Evolutionary conservation across 805 yeast genomes (phyloP).

Genomic region (Ogataea corticis): DNA sequence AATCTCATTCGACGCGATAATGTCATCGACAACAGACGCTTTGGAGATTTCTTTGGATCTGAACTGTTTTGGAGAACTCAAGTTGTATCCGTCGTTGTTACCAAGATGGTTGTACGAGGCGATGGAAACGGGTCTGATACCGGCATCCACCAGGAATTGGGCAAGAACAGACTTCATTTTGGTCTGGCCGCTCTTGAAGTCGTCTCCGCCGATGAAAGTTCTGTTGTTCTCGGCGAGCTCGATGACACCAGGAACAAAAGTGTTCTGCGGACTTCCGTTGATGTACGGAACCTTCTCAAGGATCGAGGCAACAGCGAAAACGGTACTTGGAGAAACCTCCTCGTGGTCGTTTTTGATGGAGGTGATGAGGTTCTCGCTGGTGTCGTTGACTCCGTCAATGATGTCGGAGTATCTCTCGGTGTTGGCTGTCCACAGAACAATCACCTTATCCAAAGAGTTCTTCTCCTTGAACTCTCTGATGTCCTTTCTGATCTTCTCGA

Average conservation of each 20-base stretch:
- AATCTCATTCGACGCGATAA: conserved; percentile 82
- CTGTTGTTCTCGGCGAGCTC: conserved; percentile 79
- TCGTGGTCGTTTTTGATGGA: conserved; percentile 76
- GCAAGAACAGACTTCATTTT: conserved; percentile 95
- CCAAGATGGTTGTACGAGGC: conserved; percentile 97
- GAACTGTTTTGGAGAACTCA: conserved; percentile 90
- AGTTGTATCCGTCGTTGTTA: conserved; percentile 92
- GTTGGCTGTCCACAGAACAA: conserved; percentile 95
- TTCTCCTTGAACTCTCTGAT: conserved; percentile 72
- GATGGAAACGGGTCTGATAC: conserved; percentile 90
- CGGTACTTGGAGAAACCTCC: conserved; percentile 90
- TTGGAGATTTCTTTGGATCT: conserved; percentile 94
- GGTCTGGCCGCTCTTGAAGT: conserved; percentile 95
- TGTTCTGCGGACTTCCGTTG: conserved; percentile 97
- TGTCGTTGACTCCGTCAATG: conserved; percentile 80
- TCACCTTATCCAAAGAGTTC: conserved; percentile 79
- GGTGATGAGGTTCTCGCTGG: conserved; percentile 72
- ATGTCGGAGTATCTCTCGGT: conserved; percentile 90
- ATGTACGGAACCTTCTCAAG: conserved; percentile 87
- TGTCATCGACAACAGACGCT: conserved; percentile 90
- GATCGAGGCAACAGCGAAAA: conserved; percentile 91
- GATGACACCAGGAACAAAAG: conserved; percentile 93
- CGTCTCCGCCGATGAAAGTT: conserved; percentile 92
- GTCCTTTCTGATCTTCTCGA: conserved; percentile 81
- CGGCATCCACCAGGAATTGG: conserved; percentile 94